Percentiles rank a stretch among this genome's conserved stretches.
These are phyloP conservation scores for Geopyxis carbonaria DNA, from an alignment of 495 filamentous ascomycete species.

Conservation along the genomic window DNA sequence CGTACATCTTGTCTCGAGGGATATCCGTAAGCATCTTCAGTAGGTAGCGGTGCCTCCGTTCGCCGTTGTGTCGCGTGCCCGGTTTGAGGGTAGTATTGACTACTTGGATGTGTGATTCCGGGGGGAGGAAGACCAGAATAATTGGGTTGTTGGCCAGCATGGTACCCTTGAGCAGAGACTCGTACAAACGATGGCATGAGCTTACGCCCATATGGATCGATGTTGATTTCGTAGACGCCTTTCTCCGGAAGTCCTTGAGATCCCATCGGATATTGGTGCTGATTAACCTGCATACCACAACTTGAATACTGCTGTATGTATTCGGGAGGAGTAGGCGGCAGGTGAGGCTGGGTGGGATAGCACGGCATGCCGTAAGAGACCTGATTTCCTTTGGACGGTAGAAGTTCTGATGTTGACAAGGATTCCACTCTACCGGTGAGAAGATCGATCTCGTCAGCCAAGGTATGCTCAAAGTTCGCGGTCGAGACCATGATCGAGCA, in stretches of 20 bases:
- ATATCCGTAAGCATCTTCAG: slow-evolving; percentile 13
- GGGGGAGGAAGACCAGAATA: slow-evolving; percentile 22
- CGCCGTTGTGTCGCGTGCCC: slow-evolving; percentile 17
- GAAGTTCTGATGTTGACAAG: background rate
- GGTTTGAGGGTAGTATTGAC: slow-evolving; percentile 14
- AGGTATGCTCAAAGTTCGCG: slow-evolving; percentile 15
- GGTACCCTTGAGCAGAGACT: slow-evolving; percentile 14
- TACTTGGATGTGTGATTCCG: slow-evolving; percentile 21
- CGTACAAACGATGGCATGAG: slow-evolving; percentile 8
- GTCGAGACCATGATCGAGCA: slow-evolving; percentile 19
- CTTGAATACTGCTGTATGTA: slow-evolving; percentile 16
- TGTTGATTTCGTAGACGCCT: slow-evolving; percentile 13
- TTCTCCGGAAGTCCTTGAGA: slow-evolving; percentile 21
- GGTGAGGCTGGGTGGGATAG: slow-evolving; percentile 18
- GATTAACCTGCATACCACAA: slow-evolving; percentile 13
- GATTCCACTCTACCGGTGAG: slow-evolving; percentile 8
- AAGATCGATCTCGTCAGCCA: slow-evolving; percentile 23
- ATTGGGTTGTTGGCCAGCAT: slow-evolving; percentile 13
- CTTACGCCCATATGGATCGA: slow-evolving; percentile 14
- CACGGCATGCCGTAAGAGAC: slow-evolving; percentile 16
- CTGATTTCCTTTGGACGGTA: no score
- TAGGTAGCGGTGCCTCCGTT: slow-evolving; percentile 13
- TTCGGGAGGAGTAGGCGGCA: slow-evolving; percentile 24
- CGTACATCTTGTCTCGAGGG: slow-evolving; percentile 12
- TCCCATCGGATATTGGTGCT: slow-evolving; percentile 16